phyloP scores from a whole-genome alignment of 352 stramenopile genomes.

The Phytophthora brassicae region DNA sequence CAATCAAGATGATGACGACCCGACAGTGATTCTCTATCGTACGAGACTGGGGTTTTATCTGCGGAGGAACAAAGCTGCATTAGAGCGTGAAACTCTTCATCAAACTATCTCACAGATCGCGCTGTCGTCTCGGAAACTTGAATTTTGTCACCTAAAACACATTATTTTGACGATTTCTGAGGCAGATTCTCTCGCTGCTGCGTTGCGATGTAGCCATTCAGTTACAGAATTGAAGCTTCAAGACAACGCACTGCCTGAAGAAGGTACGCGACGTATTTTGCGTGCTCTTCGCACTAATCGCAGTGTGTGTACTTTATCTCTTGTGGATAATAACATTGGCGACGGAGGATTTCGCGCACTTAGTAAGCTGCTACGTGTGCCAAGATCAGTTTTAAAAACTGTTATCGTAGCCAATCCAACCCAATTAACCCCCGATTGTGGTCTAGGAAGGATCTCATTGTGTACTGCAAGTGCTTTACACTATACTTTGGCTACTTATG shows the following conservation, averaged over 20 bases:
- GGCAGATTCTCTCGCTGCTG: conserved; percentile 31
- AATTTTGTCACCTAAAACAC: conserved; percentile 40
- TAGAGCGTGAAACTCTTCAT: conserved; percentile 14
- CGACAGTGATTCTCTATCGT: conserved; percentile 20
- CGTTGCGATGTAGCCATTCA: conserved; percentile 32
- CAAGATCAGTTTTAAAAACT: conserved; percentile 16
- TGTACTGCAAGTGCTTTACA: conserved; percentile 33
- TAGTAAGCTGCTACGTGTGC: conserved; percentile 29
- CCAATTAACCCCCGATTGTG: conserved; percentile 26
- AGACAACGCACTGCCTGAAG: conserved; percentile 43
- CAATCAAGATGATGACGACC: conserved; percentile 40
- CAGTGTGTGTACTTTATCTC: conserved; percentile 23
- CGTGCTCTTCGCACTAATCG: conserved; percentile 26
- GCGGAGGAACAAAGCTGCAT: conserved; percentile 25
- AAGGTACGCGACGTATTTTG: conserved; percentile 36
- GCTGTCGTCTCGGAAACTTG: conserved; percentile 23
- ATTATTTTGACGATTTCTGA: conserved; percentile 39
- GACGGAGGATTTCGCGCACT: conserved; percentile 39
- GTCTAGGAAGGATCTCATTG: conserved; percentile 19
- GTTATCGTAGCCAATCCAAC: conserved; percentile 35
- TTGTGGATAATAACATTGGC: conserved; percentile 42
- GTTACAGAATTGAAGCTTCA: conserved; percentile 34
- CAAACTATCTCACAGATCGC: conserved; percentile 20
- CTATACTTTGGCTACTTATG: conserved; percentile 41
- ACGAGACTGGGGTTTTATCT: conserved; percentile 43